phyloP scores from a whole-genome alignment of 2,329 filamentous ascomycete species.

The Botryosphaeria dothidea region DNA sequence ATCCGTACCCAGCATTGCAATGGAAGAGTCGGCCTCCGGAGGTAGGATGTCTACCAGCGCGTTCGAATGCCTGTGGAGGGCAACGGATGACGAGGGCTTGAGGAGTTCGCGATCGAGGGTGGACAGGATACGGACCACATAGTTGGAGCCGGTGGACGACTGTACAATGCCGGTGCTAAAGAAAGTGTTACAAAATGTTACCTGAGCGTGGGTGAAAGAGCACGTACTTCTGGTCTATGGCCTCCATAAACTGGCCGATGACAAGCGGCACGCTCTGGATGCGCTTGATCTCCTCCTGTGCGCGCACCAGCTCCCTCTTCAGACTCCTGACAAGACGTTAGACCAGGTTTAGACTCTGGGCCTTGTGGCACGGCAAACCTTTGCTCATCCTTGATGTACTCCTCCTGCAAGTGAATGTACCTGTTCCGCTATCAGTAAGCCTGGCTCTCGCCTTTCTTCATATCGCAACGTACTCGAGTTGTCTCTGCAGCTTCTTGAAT shows the following conservation, averaged over 20 bases:
- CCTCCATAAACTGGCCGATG: slow-evolving; percentile 99
- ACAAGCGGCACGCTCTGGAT: slow-evolving; percentile 98
- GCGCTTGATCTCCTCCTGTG: slow-evolving; percentile 98
- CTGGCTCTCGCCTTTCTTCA: neutral
- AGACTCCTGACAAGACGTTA: slow-evolving; percentile 64
- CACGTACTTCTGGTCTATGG: slow-evolving; percentile 94
- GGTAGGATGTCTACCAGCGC: slow-evolving; percentile 97
- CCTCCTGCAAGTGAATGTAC: slow-evolving; percentile 96
- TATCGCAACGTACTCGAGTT: slow-evolving; percentile 72
- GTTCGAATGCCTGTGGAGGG: slow-evolving; percentile 96
- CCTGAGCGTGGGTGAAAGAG: neutral
- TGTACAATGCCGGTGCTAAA: slow-evolving; percentile 93
- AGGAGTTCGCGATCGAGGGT: slow-evolving; percentile 97
- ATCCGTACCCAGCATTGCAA: slow-evolving; percentile 93
- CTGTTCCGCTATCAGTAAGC: slow-evolving; percentile 43
- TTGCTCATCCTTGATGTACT: slow-evolving; percentile 99
- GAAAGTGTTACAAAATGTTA: slow-evolving; percentile 22
- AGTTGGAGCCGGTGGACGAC: slow-evolving; percentile 97
- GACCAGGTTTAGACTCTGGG: neutral
- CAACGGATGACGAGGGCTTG: slow-evolving; percentile 96
- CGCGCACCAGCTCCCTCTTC: slow-evolving; percentile 94
- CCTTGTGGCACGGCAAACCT: slow-evolving; percentile 54
- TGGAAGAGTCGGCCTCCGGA: slow-evolving; percentile 97
- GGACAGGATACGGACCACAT: slow-evolving; percentile 96
- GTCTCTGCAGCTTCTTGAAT: slow-evolving; percentile 93